These are phyloP conservation scores for Ampelomyces quisqualis DNA, from an alignment of 2,329 filamentous ascomycete genomes.

Conservation along the genomic window DNA sequence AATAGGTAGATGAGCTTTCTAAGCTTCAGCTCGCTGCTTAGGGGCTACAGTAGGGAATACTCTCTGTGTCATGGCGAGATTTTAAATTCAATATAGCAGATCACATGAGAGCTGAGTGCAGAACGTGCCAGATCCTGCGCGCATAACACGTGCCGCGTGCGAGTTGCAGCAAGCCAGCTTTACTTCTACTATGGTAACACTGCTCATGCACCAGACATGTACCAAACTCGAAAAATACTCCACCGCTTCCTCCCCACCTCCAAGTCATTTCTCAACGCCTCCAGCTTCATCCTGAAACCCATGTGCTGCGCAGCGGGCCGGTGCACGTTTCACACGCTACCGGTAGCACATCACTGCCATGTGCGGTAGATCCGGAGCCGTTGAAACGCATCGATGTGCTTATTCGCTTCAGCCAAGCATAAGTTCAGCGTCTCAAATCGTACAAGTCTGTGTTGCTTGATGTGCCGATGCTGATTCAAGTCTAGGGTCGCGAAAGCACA, in stretches of 20 bases:
- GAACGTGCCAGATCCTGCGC: too few species aligned
- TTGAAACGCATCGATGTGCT: constrained; percentile 4
- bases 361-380: background rate
- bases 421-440: background rate
- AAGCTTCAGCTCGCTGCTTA: too few species aligned
- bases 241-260: background rate
- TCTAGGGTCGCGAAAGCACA: background rate
- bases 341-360: background rate
- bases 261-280: background rate
- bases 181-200: too few species aligned
- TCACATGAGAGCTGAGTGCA: too few species aligned
- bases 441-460: background rate
- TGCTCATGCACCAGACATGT: background rate
- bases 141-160: too few species aligned
- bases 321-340: constrained; percentile 5
- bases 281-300: constrained; percentile 1
- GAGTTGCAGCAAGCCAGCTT: too few species aligned
- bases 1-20: too few species aligned
- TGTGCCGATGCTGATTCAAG: constrained; percentile 1
- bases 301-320: background rate
- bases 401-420: constrained; percentile 9
- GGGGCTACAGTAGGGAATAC: too few species aligned
- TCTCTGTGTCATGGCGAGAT: too few species aligned
- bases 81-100: too few species aligned
- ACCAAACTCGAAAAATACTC: background rate